Conservation (phyloP, 1,284 basidiomycete genomes). For the Wallemia ichthyophaga region DNA sequence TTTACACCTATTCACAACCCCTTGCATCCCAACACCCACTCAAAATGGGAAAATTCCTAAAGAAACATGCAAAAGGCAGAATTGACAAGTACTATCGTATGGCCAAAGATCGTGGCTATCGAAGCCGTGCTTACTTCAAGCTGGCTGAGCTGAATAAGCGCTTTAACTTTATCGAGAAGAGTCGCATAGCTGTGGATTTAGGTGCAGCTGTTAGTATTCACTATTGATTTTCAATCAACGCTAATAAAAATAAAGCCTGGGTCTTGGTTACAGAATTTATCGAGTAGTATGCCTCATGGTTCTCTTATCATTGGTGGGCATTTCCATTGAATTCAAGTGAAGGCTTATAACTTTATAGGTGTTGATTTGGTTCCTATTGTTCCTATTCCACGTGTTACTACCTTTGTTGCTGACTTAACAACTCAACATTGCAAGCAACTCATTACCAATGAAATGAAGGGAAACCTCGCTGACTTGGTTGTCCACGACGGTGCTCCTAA, state of each 20-base stretch:
- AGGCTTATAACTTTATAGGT: constrained; percentile 19
- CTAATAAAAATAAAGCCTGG: constrained; percentile 25
- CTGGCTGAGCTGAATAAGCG: constrained; percentile 97
- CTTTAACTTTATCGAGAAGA: constrained; percentile 65
- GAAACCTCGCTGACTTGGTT: constrained; percentile 99
- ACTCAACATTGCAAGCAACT: constrained; percentile 66
- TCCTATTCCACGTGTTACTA: constrained; percentile 73
- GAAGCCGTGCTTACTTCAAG: constrained; percentile 98
- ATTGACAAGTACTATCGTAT: constrained; percentile 87
- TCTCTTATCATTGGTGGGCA: constrained; percentile 67
- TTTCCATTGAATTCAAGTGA: background rate
- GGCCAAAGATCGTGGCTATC: constrained; percentile 85
- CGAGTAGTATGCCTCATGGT: constrained; percentile 90
- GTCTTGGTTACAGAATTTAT: constrained; percentile 95
- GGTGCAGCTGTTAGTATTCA: constrained; percentile 36
- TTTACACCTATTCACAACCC: no score
- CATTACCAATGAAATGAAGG: constrained; percentile 66
- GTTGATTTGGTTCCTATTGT: constrained; percentile 91
- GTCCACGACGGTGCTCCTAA: constrained; percentile 98
- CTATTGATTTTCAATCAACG: background rate
- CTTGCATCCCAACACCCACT: background rate
- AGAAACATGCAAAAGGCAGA: constrained; percentile 36
- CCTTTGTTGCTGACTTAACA: constrained; percentile 86
- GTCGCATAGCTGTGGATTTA: constrained; percentile 86
- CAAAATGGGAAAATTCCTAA: constrained; percentile 1